These are phyloP conservation scores for Fusarium torulosum DNA, from an alignment of 2,329 filamentous ascomycete genomes.

Conservation along the genomic window DNA sequence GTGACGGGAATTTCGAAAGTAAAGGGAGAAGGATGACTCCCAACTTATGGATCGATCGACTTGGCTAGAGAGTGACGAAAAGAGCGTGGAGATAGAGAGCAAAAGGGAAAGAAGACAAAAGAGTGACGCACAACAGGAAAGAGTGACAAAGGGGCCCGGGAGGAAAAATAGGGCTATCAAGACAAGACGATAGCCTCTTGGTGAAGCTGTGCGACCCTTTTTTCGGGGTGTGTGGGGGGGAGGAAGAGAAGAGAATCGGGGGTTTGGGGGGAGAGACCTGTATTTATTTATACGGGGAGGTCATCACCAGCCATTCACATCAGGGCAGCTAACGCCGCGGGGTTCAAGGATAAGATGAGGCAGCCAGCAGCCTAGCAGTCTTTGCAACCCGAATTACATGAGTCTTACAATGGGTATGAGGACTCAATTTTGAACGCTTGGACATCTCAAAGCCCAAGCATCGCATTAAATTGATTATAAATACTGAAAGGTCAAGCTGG, in stretches of 20 bases:
- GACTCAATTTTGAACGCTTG: conserved; percentile 15
- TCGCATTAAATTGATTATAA: conserved; percentile 20
- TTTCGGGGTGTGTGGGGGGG: conserved; percentile 65
- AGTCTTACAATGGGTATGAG: conserved; percentile 13
- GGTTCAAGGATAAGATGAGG: conserved; percentile 27
- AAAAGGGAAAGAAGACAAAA: conserved; percentile 50
- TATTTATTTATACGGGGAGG: conserved; percentile 42
- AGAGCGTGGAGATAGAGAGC: conserved; percentile 57
- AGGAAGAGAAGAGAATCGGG: conserved; percentile 30
- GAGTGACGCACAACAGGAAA: conserved; percentile 55
- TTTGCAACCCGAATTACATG: conserved; percentile 7
- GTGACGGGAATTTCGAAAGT: conserved; percentile 42
- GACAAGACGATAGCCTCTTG: conserved; percentile 65
- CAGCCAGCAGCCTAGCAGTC: conserved; percentile 22
- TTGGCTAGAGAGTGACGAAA: conserved; percentile 66
- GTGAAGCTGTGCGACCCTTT: conserved; percentile 70
- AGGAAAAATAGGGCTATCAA: conserved; percentile 60
- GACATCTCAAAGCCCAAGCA: conserved; percentile 9
- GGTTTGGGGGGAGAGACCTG: conserved; percentile 32
- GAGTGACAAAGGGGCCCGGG: conserved; percentile 67
- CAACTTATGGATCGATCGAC: conserved; percentile 42
- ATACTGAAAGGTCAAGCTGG: conserved; percentile 17
- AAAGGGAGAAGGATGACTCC: conserved; percentile 33
- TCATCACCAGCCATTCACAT: conserved; percentile 30
- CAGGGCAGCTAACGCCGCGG: conserved; percentile 25